Evolutionary conservation across 257 asterid genomes (phyloP), one percentile per base, ranked within the genome.

Genomic region (Rehmannia glutinosa): DNA sequence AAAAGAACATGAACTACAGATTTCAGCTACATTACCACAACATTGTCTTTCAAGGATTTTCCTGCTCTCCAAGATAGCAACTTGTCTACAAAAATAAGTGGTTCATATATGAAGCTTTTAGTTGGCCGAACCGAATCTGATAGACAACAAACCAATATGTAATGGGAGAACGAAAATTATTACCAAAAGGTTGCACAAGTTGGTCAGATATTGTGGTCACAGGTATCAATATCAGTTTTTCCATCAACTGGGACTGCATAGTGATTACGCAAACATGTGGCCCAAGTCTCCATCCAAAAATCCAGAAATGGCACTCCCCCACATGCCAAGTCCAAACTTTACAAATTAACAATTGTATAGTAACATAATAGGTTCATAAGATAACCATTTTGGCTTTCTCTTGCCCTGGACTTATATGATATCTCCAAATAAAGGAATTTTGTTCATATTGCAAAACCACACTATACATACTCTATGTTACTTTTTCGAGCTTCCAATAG

Each of bases 161-260:
- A 51, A 13, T 0, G 56, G 35, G n/a, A 54, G 19, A 56, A 49
- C 61, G 4, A 17, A 63, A 53, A 41, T 33, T 54, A 32, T 35
- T 88, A 90, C 28, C 99, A 50, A 93, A 88, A 45, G 99, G 99
- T 69, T 90, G 96, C 74, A 93, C 97, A 11, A 93, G 95, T 74
- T 86, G 89, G 68, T 77, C 82, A 36, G 96, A 75, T 76, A 90
- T 77, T 50, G 90, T 78, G 68, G 99, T 82, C 57, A 90, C 92
- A 11, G 97, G 99, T 39, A 78, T 72, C 73, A n/a, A n/a, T n/a
- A n/a, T n/a, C n/a, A n/a, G n/a, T n/a, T n/a, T n/a, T n/a, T n/a
- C n/a, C n/a, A n/a, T n/a, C n/a, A n/a, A n/a, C n/a, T n/a, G n/a
- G n/a, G n/a, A n/a, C n/a, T n/a, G n/a, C n/a, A n/a, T n/a, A n/a